Conservation (phyloP, 495 filamentous ascomycete genomes). For the Aspergillus asperescens region DNA sequence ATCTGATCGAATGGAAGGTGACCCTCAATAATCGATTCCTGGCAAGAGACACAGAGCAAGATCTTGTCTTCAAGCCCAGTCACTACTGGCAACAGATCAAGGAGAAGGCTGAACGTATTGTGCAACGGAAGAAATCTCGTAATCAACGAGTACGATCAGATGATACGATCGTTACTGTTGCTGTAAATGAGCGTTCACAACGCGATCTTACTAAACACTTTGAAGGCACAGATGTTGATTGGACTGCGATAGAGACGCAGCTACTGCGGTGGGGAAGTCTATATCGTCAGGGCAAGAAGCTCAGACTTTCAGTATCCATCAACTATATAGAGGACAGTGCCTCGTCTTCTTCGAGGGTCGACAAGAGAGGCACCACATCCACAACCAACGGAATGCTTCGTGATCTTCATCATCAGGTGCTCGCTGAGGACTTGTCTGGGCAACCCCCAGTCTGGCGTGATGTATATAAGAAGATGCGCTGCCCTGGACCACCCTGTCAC, state of each 20-base stretch:
- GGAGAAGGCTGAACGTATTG: slow-evolving; percentile 10
- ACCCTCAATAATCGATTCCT: slow-evolving; percentile 22
- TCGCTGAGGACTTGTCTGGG: background rate
- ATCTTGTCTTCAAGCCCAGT: slow-evolving; percentile 17
- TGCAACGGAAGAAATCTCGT: slow-evolving; percentile 14
- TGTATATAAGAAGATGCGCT: slow-evolving; percentile 31
- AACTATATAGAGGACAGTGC: slow-evolving; percentile 6
- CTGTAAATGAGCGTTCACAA: slow-evolving; percentile 21
- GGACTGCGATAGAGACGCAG: slow-evolving; percentile 21
- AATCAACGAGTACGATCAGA: slow-evolving; percentile 16
- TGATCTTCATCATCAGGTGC: slow-evolving; percentile 1
- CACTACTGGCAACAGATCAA: slow-evolving; percentile 5
- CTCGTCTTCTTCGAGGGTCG: background rate
- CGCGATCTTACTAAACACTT: slow-evolving; percentile 22
- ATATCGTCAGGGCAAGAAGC: slow-evolving; percentile 2
- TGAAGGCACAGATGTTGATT: slow-evolving; percentile 19
- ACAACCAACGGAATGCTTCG: slow-evolving; percentile 1
- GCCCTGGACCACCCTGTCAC: slow-evolving; percentile 16
- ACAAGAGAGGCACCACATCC: slow-evolving; percentile 2
- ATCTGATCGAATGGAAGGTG: slow-evolving; percentile 29
- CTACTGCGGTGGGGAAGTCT: slow-evolving; percentile 13
- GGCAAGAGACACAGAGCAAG: slow-evolving; percentile 28
- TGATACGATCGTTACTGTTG: too few relatives aligned
- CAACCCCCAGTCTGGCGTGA: slow-evolving; percentile 18
- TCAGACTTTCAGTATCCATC: background rate